These are phyloP conservation scores for Petunia secreta DNA, from an alignment of 257 asterid genomes.

Conservation along the genomic window DNA sequence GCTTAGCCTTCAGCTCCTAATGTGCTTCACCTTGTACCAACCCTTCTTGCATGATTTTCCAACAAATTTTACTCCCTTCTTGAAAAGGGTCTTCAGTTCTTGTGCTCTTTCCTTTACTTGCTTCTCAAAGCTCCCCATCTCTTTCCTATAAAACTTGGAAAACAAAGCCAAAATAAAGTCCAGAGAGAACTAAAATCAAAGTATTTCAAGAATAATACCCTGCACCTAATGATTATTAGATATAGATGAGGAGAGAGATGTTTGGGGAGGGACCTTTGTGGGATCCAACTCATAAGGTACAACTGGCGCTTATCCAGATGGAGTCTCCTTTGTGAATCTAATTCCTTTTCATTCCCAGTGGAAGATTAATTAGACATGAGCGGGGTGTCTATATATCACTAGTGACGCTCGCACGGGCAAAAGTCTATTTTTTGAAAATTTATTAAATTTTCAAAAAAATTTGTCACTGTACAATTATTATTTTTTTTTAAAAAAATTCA, in stretches of 20 bases:
- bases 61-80: constrained; percentile 55
- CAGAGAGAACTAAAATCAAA: neutral
- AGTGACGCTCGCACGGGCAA: too few species aligned
- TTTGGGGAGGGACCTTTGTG: neutral
- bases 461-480: too few species aligned
- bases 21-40: constrained; percentile 60
- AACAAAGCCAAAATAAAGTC: neutral
- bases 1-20: constrained; percentile 25
- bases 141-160: neutral
- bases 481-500: too few species aligned
- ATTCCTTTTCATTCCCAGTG: too few species aligned
- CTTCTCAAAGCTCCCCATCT: constrained; percentile 52
- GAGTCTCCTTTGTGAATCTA: too few species aligned
- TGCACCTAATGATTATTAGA: neutral
- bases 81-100: constrained; percentile 43
- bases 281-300: constrained; percentile 10
- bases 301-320: too few species aligned
- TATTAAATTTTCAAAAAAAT: too few species aligned
- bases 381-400: neutral
- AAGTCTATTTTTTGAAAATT: too few species aligned
- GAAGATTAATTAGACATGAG: neutral
- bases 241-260: neutral
- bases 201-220: neutral
- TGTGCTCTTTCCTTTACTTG: constrained; percentile 60
- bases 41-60: constrained; percentile 66